These are phyloP conservation scores for Sclerospora graminicola DNA, from an alignment of 352 stramenopile genomes.

Conservation along the genomic window DNA sequence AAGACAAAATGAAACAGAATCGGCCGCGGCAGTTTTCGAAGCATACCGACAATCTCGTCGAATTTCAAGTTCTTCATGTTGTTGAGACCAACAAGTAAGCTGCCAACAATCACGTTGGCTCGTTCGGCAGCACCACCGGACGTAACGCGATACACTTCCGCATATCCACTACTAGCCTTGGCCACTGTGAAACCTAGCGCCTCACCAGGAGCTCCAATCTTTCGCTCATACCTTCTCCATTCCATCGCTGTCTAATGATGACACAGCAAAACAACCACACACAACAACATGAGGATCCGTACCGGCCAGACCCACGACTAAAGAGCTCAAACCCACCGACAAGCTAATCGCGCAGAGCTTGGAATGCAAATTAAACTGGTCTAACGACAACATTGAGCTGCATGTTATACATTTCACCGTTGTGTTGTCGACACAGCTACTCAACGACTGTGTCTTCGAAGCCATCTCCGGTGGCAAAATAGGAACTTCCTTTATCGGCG, in stretches of 20 bases:
- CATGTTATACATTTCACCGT: constrained; percentile 71
- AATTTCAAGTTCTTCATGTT: constrained; percentile 45
- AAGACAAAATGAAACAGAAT: constrained; percentile 64
- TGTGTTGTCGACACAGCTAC: constrained; percentile 2
- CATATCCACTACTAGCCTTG: constrained; percentile 54
- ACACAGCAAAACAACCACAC: neutral
- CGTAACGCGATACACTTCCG: constrained; percentile 58
- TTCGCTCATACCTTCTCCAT: constrained; percentile 58
- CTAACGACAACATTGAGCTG: constrained; percentile 27
- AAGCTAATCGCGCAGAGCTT: constrained; percentile 37
- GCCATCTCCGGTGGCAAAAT: constrained; percentile 2
- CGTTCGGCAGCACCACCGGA: constrained; percentile 43
- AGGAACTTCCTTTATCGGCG: constrained; percentile 10
- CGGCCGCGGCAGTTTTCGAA: constrained; percentile 37
- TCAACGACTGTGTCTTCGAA: neutral
- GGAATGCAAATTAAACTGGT: constrained; percentile 53
- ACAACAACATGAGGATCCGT: neutral
- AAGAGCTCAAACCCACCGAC: constrained; percentile 16
- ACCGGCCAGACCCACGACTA: neutral
- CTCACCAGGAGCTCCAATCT: constrained; percentile 28
- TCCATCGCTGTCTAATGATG: constrained; percentile 16
- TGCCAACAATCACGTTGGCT: constrained; percentile 56
- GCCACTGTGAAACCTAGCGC: constrained; percentile 64
- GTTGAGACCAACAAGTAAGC: constrained; percentile 65
- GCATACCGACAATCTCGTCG: constrained; percentile 58